These are phyloP conservation scores for Adenanthera pavonina DNA, from an alignment of 306 rosid genomes.

Conservation along the genomic window DNA sequence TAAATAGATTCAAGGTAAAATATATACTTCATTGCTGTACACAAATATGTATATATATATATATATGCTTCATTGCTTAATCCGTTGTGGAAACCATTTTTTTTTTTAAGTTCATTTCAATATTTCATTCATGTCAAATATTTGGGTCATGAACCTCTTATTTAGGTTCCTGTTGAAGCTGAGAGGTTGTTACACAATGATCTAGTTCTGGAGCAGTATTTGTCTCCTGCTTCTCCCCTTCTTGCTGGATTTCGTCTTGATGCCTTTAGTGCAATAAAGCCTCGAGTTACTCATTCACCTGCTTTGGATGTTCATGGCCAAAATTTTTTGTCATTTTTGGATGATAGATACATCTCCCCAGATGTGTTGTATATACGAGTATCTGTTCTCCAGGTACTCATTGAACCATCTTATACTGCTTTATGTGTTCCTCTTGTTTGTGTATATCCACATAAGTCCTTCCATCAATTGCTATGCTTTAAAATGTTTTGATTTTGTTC, in stretches of 20 bases:
- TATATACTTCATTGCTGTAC: constrained; percentile 19
- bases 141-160: constrained; percentile 21
- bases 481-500: constrained; percentile 7
- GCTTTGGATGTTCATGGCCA: constrained; percentile 52
- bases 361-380: constrained; percentile 84
- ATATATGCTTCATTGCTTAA: constrained; percentile 20
- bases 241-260: constrained; percentile 95
- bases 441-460: constrained; percentile 17
- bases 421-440: constrained; percentile 30
- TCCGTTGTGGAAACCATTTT: constrained; percentile 24
- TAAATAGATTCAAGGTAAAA: constrained; percentile 84
- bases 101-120: constrained; percentile 20
- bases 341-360: constrained; percentile 84
- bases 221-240: constrained; percentile 73
- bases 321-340: constrained; percentile 61
- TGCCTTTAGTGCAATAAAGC: constrained; percentile 85
- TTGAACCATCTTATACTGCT: constrained; percentile 35
- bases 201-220: constrained; percentile 75
- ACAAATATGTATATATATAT: no score
- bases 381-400: constrained; percentile 79
- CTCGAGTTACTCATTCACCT: constrained; percentile 92
- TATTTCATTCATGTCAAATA: constrained; percentile 7
- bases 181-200: constrained; percentile 80
- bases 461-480: constrained; percentile 35
- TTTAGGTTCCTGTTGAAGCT: constrained; percentile 87